Evolutionary conservation across 2,329 filamentous ascomycete species (phyloP).

Genomic region (Hawksworthiomyces lignivorus): DNA sequence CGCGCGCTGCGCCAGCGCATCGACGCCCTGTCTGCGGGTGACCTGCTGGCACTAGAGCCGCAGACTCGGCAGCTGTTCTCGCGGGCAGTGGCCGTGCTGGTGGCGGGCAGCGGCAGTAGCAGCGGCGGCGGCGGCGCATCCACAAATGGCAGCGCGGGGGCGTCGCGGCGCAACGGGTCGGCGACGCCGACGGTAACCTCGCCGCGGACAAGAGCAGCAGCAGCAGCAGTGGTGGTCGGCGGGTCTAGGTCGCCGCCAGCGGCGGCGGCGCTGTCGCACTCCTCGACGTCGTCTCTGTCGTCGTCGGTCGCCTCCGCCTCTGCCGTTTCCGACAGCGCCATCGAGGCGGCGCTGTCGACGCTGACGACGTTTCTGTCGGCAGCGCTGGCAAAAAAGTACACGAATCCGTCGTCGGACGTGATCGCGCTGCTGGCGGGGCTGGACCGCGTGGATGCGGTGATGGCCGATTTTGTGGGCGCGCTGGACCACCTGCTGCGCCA

Average conservation of each 20-base stretch:
- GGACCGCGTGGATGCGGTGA: conserved; percentile 76
- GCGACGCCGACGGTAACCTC: too few species aligned
- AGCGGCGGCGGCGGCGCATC: conserved; percentile 20
- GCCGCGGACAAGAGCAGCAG: too few species aligned
- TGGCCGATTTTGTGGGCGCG: conserved; percentile 78
- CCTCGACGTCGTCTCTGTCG: too few species aligned
- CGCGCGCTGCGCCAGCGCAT: conserved; percentile 60
- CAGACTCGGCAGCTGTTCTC: conserved; percentile 73
- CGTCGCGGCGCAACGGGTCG: background rate
- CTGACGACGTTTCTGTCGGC: conserved; percentile 79
- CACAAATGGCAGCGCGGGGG: background rate
- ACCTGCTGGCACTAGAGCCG: conserved; percentile 68
- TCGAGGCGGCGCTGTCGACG: conserved; percentile 48
- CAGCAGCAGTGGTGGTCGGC: background rate
- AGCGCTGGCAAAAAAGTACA: conserved; percentile 81
- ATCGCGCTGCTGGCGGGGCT: conserved; percentile 85
- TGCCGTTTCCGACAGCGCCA: background rate
- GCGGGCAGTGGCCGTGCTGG: conserved; percentile 50
- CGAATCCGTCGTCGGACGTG: conserved; percentile 90
- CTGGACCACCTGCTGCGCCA: conserved; percentile 78
- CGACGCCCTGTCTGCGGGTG: conserved; percentile 61
- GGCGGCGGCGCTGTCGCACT: background rate
- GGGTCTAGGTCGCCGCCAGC: background rate
- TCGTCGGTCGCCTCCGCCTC: background rate
- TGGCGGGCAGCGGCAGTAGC: conserved; percentile 36